phyloP scores from a whole-genome alignment of 768 basidiomycete species.

The Dendrothele bispora region DNA sequence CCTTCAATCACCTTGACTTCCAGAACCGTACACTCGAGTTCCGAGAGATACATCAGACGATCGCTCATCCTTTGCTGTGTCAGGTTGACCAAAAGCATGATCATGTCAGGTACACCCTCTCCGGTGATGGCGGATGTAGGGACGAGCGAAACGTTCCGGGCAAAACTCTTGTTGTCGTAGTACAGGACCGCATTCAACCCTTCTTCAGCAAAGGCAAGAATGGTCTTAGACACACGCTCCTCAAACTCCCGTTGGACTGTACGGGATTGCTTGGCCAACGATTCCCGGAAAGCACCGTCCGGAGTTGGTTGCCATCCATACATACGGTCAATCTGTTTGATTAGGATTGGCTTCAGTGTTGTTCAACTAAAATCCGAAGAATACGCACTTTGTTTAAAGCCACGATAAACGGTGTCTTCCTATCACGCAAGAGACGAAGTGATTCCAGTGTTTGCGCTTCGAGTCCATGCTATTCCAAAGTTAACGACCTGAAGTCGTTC shows the following conservation, averaged over 20 bases:
- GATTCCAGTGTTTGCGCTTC: slow-evolving; percentile 99
- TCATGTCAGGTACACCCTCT: slow-evolving; percentile 99
- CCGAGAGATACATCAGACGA: slow-evolving; percentile 95
- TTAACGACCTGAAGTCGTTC: slow-evolving; percentile 2
- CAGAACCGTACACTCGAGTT: slow-evolving; percentile 95
- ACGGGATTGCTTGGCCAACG: slow-evolving; percentile 76
- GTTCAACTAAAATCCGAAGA: not conserved
- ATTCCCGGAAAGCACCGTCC: slow-evolving; percentile 90
- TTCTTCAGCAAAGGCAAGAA: slow-evolving; percentile 95
- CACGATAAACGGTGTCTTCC: slow-evolving; percentile 98
- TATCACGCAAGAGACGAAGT: slow-evolving; percentile 83
- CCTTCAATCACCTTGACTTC: slow-evolving; percentile 99
- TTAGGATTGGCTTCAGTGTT: slow-evolving; percentile 6
- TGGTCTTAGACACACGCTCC: slow-evolving; percentile 80
- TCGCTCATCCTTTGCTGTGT: slow-evolving; percentile 99
- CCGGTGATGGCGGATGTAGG: slow-evolving; percentile 98
- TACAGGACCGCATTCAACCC: slow-evolving; percentile 93
- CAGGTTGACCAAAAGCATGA: slow-evolving; percentile 95
- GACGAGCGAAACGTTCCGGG: slow-evolving; percentile 91
- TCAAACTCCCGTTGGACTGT: slow-evolving; percentile 90
- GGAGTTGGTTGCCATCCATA: slow-evolving; percentile 93
- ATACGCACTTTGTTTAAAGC: slow-evolving; percentile 87
- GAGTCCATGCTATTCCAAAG: slow-evolving; percentile 75
- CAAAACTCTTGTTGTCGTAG: slow-evolving; percentile 97
- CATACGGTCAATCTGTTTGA: slow-evolving; percentile 89